phyloP scores from a whole-genome alignment of 306 rosid genomes.

The Carpinus viminea region DNA sequence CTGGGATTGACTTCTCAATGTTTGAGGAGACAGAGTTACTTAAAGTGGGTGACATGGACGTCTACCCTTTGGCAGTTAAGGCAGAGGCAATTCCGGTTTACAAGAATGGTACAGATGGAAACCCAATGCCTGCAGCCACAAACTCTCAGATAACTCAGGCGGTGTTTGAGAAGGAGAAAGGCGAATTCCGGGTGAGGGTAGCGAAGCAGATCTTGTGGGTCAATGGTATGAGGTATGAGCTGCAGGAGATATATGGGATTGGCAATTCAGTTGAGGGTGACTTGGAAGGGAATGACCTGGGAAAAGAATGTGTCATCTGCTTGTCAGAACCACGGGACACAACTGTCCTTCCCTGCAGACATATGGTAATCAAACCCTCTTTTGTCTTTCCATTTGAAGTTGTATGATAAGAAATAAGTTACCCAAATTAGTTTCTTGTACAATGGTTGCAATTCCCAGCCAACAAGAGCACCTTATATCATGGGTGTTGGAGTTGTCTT shows the following conservation, averaged over 20 bases:
- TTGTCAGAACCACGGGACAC: slow-evolving; percentile 96
- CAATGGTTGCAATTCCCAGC: slow-evolving; percentile 6
- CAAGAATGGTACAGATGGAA: slow-evolving; percentile 59
- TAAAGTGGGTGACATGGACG: slow-evolving; percentile 53
- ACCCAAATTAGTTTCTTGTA: slow-evolving; percentile 5
- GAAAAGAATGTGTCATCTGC: slow-evolving; percentile 98
- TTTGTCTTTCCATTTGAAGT: slow-evolving; percentile 8
- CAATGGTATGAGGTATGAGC: slow-evolving; percentile 77
- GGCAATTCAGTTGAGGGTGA: slow-evolving; percentile 88
- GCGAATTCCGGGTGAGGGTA: slow-evolving; percentile 77
- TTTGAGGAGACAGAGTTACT: slow-evolving; percentile 73
- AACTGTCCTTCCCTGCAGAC: slow-evolving; percentile 96
- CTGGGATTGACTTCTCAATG: slow-evolving; percentile 68
- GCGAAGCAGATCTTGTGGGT: slow-evolving; percentile 93
- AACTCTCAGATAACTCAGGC: slow-evolving; percentile 94
- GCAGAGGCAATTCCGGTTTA: slow-evolving; percentile 65
- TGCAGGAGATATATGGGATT: slow-evolving; percentile 96
- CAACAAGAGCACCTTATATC: neutral
- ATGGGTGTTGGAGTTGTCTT: neutral
- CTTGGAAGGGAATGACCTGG: slow-evolving; percentile 79
- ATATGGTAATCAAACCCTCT: slow-evolving; percentile 71
- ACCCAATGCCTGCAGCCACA: slow-evolving; percentile 34
- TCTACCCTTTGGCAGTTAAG: slow-evolving; percentile 83
- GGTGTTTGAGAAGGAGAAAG: slow-evolving; percentile 85
- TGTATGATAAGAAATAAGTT: slow-evolving; percentile 8